phyloP scores from a whole-genome alignment of 2,329 filamentous ascomycete genomes.

The Pseudocercospora eumusae region DNA sequence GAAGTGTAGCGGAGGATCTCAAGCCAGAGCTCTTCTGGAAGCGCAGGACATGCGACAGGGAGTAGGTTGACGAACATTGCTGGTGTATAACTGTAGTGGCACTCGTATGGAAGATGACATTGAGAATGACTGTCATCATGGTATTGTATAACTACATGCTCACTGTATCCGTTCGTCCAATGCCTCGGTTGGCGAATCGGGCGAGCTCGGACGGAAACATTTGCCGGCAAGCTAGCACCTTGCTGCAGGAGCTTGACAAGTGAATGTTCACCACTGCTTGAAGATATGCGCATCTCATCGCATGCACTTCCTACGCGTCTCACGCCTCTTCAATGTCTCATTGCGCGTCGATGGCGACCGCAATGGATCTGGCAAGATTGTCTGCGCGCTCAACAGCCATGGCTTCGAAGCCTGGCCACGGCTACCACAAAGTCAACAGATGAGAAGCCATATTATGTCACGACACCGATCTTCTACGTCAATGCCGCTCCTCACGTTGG shows the following conservation, averaged over 20 bases:
- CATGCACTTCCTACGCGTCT: conserved; percentile 17
- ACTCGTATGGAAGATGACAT: neutral
- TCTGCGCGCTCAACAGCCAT: conserved; percentile 23
- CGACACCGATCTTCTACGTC: conserved; percentile 98
- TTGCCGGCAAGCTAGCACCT: neutral
- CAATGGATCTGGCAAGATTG: conserved; percentile 38
- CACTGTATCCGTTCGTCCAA: neutral
- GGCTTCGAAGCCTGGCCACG: conserved; percentile 23
- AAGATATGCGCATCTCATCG: conserved; percentile 18
- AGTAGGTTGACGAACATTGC: neutral
- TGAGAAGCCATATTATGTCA: conserved; percentile 87
- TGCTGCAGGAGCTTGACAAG: neutral
- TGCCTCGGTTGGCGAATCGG: neutral
- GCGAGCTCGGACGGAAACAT: conserved; percentile 6
- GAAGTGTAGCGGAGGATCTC: conserved; percentile 27
- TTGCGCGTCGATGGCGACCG: conserved; percentile 40
- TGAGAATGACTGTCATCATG: neutral
- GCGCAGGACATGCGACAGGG: conserved; percentile 9
- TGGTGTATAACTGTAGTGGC: neutral
- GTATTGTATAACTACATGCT: neutral
- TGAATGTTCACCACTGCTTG: neutral
- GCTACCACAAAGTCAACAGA: conserved; percentile 17
- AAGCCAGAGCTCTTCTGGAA: conserved; percentile 34
- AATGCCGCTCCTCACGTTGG: conserved; percentile 96
- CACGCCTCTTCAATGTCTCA: conserved; percentile 39